Base-by-base conservation (phyloP, 2,329 filamentous ascomycete species). In the Ilyonectria mors-panacis region DNA sequence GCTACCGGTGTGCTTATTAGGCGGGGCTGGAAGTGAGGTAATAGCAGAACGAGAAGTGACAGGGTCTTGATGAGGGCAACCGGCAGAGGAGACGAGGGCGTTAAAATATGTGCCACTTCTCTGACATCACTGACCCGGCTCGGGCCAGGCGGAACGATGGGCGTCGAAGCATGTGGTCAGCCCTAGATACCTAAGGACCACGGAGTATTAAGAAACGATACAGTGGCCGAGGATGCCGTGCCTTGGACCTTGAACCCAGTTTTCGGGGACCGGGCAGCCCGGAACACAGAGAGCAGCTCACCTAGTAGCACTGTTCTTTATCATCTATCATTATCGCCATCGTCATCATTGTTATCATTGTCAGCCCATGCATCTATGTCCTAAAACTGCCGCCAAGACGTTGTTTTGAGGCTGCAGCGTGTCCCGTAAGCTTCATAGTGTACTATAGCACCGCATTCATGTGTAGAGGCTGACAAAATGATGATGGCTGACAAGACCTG, bases 141-240 rank as follows among this genome's bases (percentile, higher is more conserved):
- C 51, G 64, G 54, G 37, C 63, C 67, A 63, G 70, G 68, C 66
- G 71, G 69, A 70, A 72, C 70, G 69, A 65, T 65, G 63, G 63
- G 62, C 63, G 51, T 66, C 66, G 65, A 63, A 69, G 44, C 55
- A 54, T 67, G 55, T 54, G 35, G 53, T 58, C 63, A 65, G 67
- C 59, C 58, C 61, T 61, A 48, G 65, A 60, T 51, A 55, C 59
- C 59, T 15, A 53, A 71, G 63, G 56, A 48, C 60, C 23, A 44
- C 58, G 37, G 55, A 48, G 59, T 53, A 44, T 54, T 59, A 35
- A 47, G 45, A 28, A 59, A 28, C 42, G 28, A 57, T 37, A 19
- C 54, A 67, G 48, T 61, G 45, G 26, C 72, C 73, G 73, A 75
- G 45, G 58, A 54, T 75, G 58, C 73, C 72, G 73, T 66, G 44